phyloP scores from a whole-genome alignment of 768 basidiomycete genomes.

The Daedaleopsis nitida region DNA sequence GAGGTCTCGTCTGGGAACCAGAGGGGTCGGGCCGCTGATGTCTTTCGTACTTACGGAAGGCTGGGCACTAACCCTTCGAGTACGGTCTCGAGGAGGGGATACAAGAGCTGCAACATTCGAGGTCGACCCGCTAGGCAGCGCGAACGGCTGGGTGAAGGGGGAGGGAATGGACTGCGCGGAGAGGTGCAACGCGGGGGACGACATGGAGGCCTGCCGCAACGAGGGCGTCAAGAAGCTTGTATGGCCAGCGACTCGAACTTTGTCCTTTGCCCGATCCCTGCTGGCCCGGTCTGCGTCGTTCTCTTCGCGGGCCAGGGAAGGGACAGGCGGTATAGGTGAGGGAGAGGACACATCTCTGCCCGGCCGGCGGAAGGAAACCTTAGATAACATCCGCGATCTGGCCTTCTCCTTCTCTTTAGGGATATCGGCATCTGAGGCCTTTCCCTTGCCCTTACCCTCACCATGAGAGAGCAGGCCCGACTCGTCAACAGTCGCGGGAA shows the following conservation, averaged over 20 bases:
- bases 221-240: constrained; percentile 67
- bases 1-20: constrained; percentile 36
- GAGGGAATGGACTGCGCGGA: constrained; percentile 58
- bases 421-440: constrained; percentile 36
- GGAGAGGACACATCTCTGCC: constrained; percentile 40
- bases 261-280: constrained; percentile 37
- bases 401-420: constrained; percentile 43
- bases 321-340: constrained; percentile 38
- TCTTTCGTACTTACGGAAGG: constrained; percentile 35
- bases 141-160: constrained; percentile 49
- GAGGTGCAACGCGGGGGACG: constrained; percentile 71
- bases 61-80: constrained; percentile 42
- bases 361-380: constrained; percentile 50
- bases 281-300: constrained; percentile 23
- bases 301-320: constrained; percentile 31
- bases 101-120: constrained; percentile 46
- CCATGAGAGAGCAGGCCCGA: constrained; percentile 44
- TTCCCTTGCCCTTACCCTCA: constrained; percentile 46
- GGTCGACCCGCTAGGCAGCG: constrained; percentile 49
- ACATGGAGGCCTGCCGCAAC: constrained; percentile 69
- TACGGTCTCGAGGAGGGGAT: constrained; percentile 50
- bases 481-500: constrained; percentile 36
- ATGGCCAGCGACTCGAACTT: constrained; percentile 52
- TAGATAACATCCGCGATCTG: constrained; percentile 52
- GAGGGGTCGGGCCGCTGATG: constrained; percentile 43